A percentile compares a stretch with the other conserved stretches of the same genome.
phyloP scores from a whole-genome alignment of 1,284 basidiomycete genomes.

The Athelia psychrophila region DNA sequence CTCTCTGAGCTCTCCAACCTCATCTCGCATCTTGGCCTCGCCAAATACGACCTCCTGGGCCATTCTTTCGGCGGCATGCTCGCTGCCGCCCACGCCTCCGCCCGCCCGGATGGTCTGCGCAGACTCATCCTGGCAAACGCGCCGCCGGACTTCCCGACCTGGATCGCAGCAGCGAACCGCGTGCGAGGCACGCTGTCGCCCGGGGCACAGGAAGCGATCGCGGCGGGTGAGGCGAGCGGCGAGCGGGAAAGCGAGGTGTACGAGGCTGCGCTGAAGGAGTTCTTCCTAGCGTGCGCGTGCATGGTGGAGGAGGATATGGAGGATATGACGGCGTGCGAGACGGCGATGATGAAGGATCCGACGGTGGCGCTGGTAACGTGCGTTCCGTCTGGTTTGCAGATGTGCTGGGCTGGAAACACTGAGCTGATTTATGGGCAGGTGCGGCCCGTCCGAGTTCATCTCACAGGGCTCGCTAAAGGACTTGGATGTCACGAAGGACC shows the following conservation, averaged over 20 bases:
- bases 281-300: conserved; percentile 43
- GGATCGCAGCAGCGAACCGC: conserved; percentile 30
- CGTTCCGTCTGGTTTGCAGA: conserved; percentile 13
- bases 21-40: conserved; percentile 22
- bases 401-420: not conserved
- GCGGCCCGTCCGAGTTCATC: conserved; percentile 49
- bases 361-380: conserved; percentile 50
- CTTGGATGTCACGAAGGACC: conserved; percentile 44
- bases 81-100: conserved; percentile 31
- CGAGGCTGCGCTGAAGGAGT: conserved; percentile 38
- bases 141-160: conserved; percentile 37
- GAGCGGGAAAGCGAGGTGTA: conserved; percentile 47
- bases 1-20: conserved; percentile 30
- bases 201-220: conserved; percentile 38
- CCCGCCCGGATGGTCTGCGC: conserved; percentile 37
- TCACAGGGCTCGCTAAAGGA: conserved; percentile 44
- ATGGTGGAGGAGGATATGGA: conserved; percentile 42
- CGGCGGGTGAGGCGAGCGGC: conserved; percentile 43
- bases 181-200: conserved; percentile 36
- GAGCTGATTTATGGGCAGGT: conserved; percentile 28
- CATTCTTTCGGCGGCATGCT: conserved; percentile 55
- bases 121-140: conserved; percentile 38
- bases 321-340: conserved; percentile 22
- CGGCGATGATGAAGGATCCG: conserved; percentile 34
- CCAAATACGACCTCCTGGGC: conserved; percentile 37